Conservation (phyloP, 805 yeast genomes). For the Suhomyces vadensis region DNA sequence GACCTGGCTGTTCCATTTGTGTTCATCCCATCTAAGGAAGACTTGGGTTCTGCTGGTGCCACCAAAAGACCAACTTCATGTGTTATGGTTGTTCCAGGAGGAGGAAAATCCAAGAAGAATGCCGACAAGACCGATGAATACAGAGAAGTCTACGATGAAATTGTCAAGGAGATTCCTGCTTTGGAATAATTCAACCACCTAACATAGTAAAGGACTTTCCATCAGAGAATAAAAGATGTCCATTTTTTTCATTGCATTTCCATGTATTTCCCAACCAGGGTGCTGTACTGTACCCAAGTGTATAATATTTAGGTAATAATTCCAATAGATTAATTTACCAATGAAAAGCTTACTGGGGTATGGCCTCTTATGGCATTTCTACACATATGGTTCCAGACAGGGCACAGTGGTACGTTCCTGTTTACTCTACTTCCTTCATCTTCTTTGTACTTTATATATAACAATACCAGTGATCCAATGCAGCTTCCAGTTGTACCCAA, state of each 20-base stretch:
- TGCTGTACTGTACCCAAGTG: slow-evolving; percentile 2
- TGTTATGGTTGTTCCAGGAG: slow-evolving; percentile 96
- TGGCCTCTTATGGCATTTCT: neutral
- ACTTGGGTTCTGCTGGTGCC: slow-evolving; percentile 97
- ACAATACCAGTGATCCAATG: neutral
- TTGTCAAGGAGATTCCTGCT: slow-evolving; percentile 81
- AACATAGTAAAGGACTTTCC: neutral
- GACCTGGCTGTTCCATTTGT: slow-evolving; percentile 88
- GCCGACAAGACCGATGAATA: slow-evolving; percentile 75
- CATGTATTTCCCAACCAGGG: slow-evolving; percentile 1
- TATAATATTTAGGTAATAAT: slow-evolving; percentile 1
- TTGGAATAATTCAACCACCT: slow-evolving; percentile 21
- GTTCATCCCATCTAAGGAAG: slow-evolving; percentile 96
- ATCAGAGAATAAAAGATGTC: slow-evolving; percentile 3
- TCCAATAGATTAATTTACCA: slow-evolving; percentile 1
- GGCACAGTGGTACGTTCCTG: neutral
- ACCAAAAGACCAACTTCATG: slow-evolving; percentile 99
- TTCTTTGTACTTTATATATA: slow-evolving; percentile 4
- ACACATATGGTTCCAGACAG: neutral
- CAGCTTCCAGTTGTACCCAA: neutral
- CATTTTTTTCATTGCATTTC: slow-evolving; percentile 4
- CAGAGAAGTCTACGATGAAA: slow-evolving; percentile 89
- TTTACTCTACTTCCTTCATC: slow-evolving; percentile 1
- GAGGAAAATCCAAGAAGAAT: slow-evolving; percentile 78
- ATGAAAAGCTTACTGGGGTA: no score